phyloP scores from a whole-genome alignment of 164 flowering plant genomes.

The Platanus orientalis region DNA sequence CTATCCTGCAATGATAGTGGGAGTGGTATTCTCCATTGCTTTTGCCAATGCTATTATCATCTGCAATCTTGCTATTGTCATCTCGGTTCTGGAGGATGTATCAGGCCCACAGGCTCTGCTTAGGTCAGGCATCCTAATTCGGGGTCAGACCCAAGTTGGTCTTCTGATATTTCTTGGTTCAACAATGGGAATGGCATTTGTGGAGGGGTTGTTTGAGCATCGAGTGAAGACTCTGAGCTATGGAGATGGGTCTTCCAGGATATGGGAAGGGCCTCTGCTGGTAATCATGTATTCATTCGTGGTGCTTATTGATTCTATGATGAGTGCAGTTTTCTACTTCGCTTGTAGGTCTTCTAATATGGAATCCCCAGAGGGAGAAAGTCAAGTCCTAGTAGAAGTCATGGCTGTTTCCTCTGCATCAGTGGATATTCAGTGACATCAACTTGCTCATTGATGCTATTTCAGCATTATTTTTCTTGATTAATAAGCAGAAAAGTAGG shows the following conservation, averaged over 20 bases:
- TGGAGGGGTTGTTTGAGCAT: conserved; percentile 94
- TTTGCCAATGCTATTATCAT: conserved; percentile 77
- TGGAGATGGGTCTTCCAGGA: conserved; percentile 96
- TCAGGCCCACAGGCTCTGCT: conserved; percentile 82
- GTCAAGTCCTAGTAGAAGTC: conserved; percentile 36
- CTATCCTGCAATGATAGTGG: conserved; percentile 59
- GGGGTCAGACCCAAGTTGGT: conserved; percentile 96
- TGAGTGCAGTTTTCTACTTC: conserved; percentile 92
- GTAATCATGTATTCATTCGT: conserved; percentile 91
- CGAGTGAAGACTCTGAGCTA: conserved; percentile 93
- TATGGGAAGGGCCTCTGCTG: conserved; percentile 99
- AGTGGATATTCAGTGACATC: conserved; percentile 14
- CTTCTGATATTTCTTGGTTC: conserved; percentile 85
- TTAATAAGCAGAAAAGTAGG: conserved; percentile 1
- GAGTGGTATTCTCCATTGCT: conserved; percentile 59
- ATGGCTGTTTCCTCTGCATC: conserved; percentile 21
- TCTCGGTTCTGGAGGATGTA: conserved; percentile 83
- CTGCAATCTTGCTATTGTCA: conserved; percentile 71
- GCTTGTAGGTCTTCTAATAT: conserved; percentile 68
- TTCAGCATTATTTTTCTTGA: neutral
- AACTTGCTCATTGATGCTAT: neutral
- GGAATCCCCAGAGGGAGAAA: conserved; percentile 38
- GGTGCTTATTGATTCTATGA: conserved; percentile 92
- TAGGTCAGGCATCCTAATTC: conserved; percentile 54
- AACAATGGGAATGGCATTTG: conserved; percentile 83